Evolutionary conservation across 2,329 filamentous ascomycete genomes (phyloP), one percentile per base, ranked within the genome.

Genomic region (Pseudogymnoascus sp.): DNA sequence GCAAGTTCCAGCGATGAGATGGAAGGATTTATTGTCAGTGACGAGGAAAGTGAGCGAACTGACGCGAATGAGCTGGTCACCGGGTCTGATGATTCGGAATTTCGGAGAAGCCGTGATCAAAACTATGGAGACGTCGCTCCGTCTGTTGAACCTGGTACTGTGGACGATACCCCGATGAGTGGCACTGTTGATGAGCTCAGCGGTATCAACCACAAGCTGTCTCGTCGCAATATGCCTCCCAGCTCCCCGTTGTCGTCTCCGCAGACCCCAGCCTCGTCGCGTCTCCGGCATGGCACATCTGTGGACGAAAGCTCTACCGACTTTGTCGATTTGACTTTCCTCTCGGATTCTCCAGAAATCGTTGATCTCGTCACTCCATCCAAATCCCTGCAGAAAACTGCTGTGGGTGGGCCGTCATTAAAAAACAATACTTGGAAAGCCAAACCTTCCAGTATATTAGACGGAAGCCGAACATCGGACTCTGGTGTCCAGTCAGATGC

Each of bases 1-100:
- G 35, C 38, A 5, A 64, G 62, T 65, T 80, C 75, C 18, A 81
- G 81, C 23, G 79, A 80, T 23, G 76, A 77, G 7, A 42, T 78
- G 18, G 73, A 76, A 4, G 74, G 77, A 50, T 86, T 87, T 65
- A 72, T 88, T 56, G 76, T 83, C 23, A 53, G 66, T 33, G 70
- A 74, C 33, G 68, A 72, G 37, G 67, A 69, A 21, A 33, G 28
- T 16, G 63, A 67, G 31, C 37, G 35, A 5, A 35, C 50, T 18
- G 59, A 50, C n/a, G 37, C 47, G 8, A 60, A 62, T 42, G 62
- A 66, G 33, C 63, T 65, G 11, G 66, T 61, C 47, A 44, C 66
- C 6, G 69, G 70, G 25, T 64, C 69, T 21, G 61, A 69, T 14
- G 10, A 3, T 35, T 18, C 50, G 28, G 16, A 35, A 56, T 56